Evolutionary conservation across 148 eudicot species (phyloP).

Genomic region (Fallopia convolvulus): DNA sequence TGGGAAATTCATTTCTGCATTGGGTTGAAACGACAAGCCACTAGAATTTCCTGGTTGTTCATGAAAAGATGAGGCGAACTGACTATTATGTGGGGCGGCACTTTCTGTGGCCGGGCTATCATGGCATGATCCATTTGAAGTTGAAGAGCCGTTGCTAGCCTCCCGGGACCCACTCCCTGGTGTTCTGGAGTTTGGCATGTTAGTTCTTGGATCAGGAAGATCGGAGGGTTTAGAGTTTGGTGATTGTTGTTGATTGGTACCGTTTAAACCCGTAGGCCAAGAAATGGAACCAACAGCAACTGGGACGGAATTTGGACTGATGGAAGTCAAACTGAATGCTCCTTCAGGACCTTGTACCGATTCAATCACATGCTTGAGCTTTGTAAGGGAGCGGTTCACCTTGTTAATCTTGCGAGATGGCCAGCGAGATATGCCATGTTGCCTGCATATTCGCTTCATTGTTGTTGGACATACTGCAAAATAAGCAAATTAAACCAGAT

Average conservation of each 20-base stretch:
- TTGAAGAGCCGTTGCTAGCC: slow-evolving; percentile 69
- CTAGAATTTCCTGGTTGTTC: slow-evolving; percentile 29
- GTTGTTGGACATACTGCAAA: slow-evolving; percentile 76
- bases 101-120: slow-evolving; percentile 46
- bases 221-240: slow-evolving; percentile 38
- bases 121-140: slow-evolving; percentile 72
- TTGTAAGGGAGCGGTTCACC: slow-evolving; percentile 64
- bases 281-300: slow-evolving; percentile 41
- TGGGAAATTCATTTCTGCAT: slow-evolving; percentile 25
- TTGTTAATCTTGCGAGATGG: slow-evolving; percentile 68
- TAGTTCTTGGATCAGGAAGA: slow-evolving; percentile 28
- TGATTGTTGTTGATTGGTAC: slow-evolving; percentile 35
- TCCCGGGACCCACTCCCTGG: slow-evolving; percentile 49
- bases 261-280: slow-evolving; percentile 55
- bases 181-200: slow-evolving; percentile 15
- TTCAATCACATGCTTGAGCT: slow-evolving; percentile 76
- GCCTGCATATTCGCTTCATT: slow-evolving; percentile 75
- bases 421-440: slow-evolving; percentile 89
- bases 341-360: slow-evolving; percentile 94
- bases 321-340: slow-evolving; percentile 52
- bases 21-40: slow-evolving; percentile 25
- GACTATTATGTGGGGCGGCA: slow-evolving; percentile 33
- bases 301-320: slow-evolving; percentile 45
- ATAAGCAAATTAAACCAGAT: neutral
- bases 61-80: slow-evolving; percentile 18